Percentiles rank a stretch among this genome's conserved stretches.
phyloP scores from a whole-genome alignment of 139 green algal genomes.

The Tetraselmis striata region DNA sequence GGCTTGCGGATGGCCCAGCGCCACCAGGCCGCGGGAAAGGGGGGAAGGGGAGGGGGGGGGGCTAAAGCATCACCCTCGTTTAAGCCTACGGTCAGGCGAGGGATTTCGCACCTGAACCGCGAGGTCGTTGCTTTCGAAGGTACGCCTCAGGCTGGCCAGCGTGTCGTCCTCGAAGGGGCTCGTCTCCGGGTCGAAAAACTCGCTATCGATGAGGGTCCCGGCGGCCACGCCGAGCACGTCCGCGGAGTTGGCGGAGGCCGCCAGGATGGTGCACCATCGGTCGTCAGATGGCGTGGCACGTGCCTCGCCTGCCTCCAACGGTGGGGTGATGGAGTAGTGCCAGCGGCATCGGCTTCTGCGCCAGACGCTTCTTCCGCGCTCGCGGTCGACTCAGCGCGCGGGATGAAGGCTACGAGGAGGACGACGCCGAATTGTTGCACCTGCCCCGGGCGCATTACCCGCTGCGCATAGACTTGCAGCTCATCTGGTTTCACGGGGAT shows the following conservation, averaged over 20 bases:
- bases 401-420: background rate
- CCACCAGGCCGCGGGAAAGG: too few relatives aligned
- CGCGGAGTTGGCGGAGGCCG: background rate
- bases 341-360: too few relatives aligned
- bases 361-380: background rate
- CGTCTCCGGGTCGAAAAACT: background rate
- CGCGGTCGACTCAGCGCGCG: too few relatives aligned
- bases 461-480: background rate
- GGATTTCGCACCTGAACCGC: background rate
- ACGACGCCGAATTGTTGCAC: background rate
- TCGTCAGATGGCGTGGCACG: too few relatives aligned
- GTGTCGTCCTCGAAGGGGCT: background rate
- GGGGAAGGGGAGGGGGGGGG: too few relatives aligned
- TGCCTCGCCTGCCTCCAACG: too few relatives aligned
- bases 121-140: background rate
- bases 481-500: too few relatives aligned
- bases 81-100: too few relatives aligned
- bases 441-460: background rate
- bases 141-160: background rate
- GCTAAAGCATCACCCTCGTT: too few relatives aligned
- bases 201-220: background rate
- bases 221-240: background rate
- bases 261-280: background rate
- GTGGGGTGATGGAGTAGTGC: too few relatives aligned
- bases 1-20: too few relatives aligned